These are phyloP conservation scores for Phytopythium vexans DNA, from an alignment of 352 stramenopile species.

Conservation along the genomic window DNA sequence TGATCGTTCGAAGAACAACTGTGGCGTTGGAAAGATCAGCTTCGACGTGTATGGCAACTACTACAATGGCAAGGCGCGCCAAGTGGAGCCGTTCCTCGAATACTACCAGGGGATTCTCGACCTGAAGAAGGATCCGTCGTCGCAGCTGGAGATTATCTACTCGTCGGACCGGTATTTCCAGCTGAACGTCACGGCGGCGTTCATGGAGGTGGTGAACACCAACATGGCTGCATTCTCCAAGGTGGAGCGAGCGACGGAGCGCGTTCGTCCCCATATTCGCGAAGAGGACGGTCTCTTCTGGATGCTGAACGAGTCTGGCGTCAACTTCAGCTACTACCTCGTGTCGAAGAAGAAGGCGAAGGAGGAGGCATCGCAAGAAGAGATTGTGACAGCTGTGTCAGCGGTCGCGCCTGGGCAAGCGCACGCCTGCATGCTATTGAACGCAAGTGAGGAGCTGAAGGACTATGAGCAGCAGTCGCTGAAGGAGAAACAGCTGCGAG, in stretches of 20 bases:
- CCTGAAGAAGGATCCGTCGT: conserved; percentile 68
- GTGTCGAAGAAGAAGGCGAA: conserved; percentile 69
- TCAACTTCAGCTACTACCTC: conserved; percentile 81
- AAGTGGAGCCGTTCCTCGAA: conserved; percentile 84
- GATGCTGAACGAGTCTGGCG: conserved; percentile 79
- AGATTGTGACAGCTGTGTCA: conserved; percentile 55
- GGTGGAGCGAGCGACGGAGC: conserved; percentile 35
- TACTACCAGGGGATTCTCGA: conserved; percentile 80
- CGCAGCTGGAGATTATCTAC: conserved; percentile 65
- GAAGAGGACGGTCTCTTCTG: conserved; percentile 82
- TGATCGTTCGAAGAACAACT: conserved; percentile 58
- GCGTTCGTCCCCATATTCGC: conserved; percentile 72
- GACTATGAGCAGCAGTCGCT: conserved; percentile 73
- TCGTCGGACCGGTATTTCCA: conserved; percentile 84
- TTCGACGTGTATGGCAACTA: conserved; percentile 88
- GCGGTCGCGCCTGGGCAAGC: conserved; percentile 45
- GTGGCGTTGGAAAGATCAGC: conserved; percentile 67
- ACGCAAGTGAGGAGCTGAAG: conserved; percentile 60
- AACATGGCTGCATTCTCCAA: conserved; percentile 68
- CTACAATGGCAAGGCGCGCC: conserved; percentile 74
- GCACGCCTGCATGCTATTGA: conserved; percentile 59
- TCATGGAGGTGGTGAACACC: conserved; percentile 78
- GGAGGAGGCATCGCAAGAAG: conserved; percentile 28
- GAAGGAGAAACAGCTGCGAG: conserved; percentile 84
- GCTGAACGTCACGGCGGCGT: conserved; percentile 78